These are phyloP conservation scores for Globisporangium recalcitrans DNA, from an alignment of 352 stramenopile species.

Conservation along the genomic window DNA sequence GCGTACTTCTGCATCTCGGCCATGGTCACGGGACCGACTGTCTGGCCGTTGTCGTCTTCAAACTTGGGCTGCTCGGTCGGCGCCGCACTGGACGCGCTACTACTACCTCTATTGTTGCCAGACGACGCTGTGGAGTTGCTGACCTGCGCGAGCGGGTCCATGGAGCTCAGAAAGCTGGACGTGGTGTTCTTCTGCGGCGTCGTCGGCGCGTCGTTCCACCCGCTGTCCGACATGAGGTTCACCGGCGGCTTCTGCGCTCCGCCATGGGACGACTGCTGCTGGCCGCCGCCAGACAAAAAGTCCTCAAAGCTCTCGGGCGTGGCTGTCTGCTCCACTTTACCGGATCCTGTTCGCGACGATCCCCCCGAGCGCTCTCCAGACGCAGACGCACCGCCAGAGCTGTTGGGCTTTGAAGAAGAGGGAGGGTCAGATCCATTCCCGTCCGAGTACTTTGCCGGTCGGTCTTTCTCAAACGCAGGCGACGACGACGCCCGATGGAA, in stretches of 20 bases:
- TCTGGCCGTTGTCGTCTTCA: slow-evolving; percentile 74
- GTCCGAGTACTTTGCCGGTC: slow-evolving; percentile 69
- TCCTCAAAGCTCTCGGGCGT: slow-evolving; percentile 54
- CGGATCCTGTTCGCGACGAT: slow-evolving; percentile 28
- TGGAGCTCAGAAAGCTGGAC: slow-evolving; percentile 53
- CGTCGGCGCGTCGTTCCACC: slow-evolving; percentile 34
- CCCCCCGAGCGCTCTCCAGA: not conserved
- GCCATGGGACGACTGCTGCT: slow-evolving; percentile 7
- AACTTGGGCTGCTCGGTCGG: slow-evolving; percentile 57
- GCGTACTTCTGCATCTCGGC: slow-evolving; percentile 73
- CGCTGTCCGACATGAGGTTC: slow-evolving; percentile 70
- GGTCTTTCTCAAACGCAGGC: slow-evolving; percentile 40
- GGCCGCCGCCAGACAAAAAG: slow-evolving; percentile 56
- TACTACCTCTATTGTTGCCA: not conserved
- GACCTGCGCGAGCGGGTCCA: slow-evolving; percentile 54
- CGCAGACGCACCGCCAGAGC: slow-evolving; percentile 13
- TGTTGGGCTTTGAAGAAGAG: slow-evolving; percentile 5
- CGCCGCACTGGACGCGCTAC: slow-evolving; percentile 1
- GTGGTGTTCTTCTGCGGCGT: slow-evolving; percentile 28
- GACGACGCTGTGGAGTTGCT: slow-evolving; percentile 15
- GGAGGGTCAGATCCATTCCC: slow-evolving; percentile 13
- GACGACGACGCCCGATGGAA: slow-evolving; percentile 45
- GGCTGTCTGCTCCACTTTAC: slow-evolving; percentile 21
- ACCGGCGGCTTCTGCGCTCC: slow-evolving; percentile 28
- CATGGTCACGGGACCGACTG: slow-evolving; percentile 75